These are phyloP conservation scores for Huntiella bhutanensis DNA, from an alignment of 2,329 filamentous ascomycete species.

Conservation along the genomic window DNA sequence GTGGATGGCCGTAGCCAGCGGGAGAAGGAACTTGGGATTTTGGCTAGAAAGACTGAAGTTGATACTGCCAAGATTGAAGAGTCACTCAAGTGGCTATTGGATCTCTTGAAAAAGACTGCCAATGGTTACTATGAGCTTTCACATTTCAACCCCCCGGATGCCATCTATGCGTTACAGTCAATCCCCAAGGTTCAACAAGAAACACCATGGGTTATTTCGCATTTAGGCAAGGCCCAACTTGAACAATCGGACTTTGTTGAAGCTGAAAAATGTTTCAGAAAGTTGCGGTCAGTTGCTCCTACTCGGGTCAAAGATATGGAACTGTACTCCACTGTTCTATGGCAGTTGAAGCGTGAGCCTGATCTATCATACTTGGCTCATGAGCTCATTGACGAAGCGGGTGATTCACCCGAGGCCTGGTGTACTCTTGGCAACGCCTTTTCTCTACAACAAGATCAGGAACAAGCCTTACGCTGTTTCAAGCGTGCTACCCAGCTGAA, in stretches of 20 bases:
- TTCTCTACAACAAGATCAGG: slow-evolving; percentile 79
- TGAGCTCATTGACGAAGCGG: slow-evolving; percentile 69
- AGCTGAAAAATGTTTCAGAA: slow-evolving; percentile 70
- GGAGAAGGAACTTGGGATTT: slow-evolving; percentile 6
- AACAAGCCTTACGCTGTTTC: slow-evolving; percentile 88
- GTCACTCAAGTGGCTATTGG: slow-evolving; percentile 55
- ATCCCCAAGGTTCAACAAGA: slow-evolving; percentile 62
- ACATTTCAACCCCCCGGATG: slow-evolving; percentile 60
- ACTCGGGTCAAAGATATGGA: slow-evolving; percentile 89
- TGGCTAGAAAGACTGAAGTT: slow-evolving; percentile 22
- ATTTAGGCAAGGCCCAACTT: slow-evolving; percentile 79
- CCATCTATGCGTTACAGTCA: slow-evolving; percentile 52
- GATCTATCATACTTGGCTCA: slow-evolving; percentile 85
- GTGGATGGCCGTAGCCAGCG: slow-evolving; percentile 29
- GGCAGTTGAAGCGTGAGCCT: slow-evolving; percentile 85
- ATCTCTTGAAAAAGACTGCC: slow-evolving; percentile 65
- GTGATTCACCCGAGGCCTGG: slow-evolving; percentile 87
- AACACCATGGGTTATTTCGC: slow-evolving; percentile 81
- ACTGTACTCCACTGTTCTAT: slow-evolving; percentile 95
- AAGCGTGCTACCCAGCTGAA: slow-evolving; percentile 82
- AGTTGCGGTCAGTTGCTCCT: slow-evolving; percentile 61
- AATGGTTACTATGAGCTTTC: slow-evolving; percentile 61
- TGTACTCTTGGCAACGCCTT: slow-evolving; percentile 89
- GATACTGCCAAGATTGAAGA: slow-evolving; percentile 54
- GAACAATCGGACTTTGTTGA: slow-evolving; percentile 75